These are phyloP conservation scores for Talaromyces verruculosus DNA, from an alignment of 2,329 filamentous ascomycete genomes.

Conservation along the genomic window DNA sequence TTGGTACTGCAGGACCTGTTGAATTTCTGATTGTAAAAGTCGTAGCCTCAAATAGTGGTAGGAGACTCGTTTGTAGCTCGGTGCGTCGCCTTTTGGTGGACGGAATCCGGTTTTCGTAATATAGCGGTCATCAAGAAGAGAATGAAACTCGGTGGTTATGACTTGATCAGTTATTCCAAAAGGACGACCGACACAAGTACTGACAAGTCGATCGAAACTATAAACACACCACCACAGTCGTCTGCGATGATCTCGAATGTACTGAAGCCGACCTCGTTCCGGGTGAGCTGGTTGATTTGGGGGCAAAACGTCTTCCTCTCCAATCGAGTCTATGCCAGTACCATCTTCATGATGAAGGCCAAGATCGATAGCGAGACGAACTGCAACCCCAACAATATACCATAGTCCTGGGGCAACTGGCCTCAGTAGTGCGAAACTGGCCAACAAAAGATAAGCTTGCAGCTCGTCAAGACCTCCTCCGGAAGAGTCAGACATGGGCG, in stretches of 20 bases:
- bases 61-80: slow-evolving; percentile 86
- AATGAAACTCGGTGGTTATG: slow-evolving; percentile 93
- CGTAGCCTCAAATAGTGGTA: slow-evolving; percentile 90
- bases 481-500: slow-evolving; percentile 62
- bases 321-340: slow-evolving; percentile 58
- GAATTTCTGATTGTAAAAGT: slow-evolving; percentile 87
- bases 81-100: slow-evolving; percentile 59
- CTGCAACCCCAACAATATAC: slow-evolving; percentile 95
- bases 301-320: slow-evolving; percentile 35
- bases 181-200: slow-evolving; percentile 86
- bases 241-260: slow-evolving; percentile 79
- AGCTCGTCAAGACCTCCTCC: slow-evolving; percentile 90
- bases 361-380: slow-evolving; percentile 84
- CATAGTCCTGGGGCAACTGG: slow-evolving; percentile 91
- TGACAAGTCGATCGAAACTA: slow-evolving; percentile 89
- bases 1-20: slow-evolving; percentile 90
- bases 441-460: slow-evolving; percentile 86
- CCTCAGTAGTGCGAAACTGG: slow-evolving; percentile 84
- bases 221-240: slow-evolving; percentile 98
- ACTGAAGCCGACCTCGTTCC: slow-evolving; percentile 71
- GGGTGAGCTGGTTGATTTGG: slow-evolving; percentile 37
- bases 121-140: slow-evolving; percentile 79
- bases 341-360: slow-evolving; percentile 92
- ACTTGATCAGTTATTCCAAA: slow-evolving; percentile 96
- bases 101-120: slow-evolving; percentile 78